phyloP scores from a whole-genome alignment of 805 yeast genomes.

The Saccharomycopsis babjevae region DNA sequence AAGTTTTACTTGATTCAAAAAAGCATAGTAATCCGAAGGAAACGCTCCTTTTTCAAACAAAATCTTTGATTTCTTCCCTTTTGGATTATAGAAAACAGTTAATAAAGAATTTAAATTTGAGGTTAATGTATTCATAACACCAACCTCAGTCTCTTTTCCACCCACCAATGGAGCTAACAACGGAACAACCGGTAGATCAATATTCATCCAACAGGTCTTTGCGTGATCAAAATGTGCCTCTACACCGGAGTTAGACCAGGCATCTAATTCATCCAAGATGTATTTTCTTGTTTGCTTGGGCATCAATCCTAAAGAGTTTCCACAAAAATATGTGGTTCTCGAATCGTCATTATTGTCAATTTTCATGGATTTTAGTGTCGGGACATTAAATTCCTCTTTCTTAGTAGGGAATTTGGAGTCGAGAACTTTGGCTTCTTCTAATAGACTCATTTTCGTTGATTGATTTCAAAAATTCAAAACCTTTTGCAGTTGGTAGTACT shows the following conservation, averaged over 20 bases:
- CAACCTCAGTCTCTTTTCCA: slow-evolving; percentile 66
- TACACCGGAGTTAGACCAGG: slow-evolving; percentile 77
- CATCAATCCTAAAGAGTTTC: slow-evolving; percentile 90
- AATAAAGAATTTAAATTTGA: slow-evolving; percentile 69
- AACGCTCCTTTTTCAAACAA: slow-evolving; percentile 81
- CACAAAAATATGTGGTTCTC: slow-evolving; percentile 60
- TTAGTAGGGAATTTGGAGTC: slow-evolving; percentile 28
- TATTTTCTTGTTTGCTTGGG: slow-evolving; percentile 53
- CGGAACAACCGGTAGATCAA: slow-evolving; percentile 68
- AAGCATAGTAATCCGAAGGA: slow-evolving; percentile 87
- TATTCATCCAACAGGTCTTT: slow-evolving; percentile 69
- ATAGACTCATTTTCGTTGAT: background rate
- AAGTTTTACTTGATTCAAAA: slow-evolving; percentile 58
- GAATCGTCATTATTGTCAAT: slow-evolving; percentile 22
- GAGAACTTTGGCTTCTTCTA: slow-evolving; percentile 7
- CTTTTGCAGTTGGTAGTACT: no score
- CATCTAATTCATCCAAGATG: slow-evolving; percentile 57
- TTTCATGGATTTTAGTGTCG: slow-evolving; percentile 58
- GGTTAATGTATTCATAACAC: slow-evolving; percentile 80
- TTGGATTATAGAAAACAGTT: slow-evolving; percentile 65
- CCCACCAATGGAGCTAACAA: slow-evolving; percentile 69
- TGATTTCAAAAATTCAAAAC: no score
- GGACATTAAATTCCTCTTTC: slow-evolving; percentile 41
- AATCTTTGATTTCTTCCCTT: slow-evolving; percentile 49
- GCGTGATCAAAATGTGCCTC: slow-evolving; percentile 77